Evolutionary conservation across 1,284 basidiomycete species (phyloP).

Genomic region (Omphalotus olearius): DNA sequence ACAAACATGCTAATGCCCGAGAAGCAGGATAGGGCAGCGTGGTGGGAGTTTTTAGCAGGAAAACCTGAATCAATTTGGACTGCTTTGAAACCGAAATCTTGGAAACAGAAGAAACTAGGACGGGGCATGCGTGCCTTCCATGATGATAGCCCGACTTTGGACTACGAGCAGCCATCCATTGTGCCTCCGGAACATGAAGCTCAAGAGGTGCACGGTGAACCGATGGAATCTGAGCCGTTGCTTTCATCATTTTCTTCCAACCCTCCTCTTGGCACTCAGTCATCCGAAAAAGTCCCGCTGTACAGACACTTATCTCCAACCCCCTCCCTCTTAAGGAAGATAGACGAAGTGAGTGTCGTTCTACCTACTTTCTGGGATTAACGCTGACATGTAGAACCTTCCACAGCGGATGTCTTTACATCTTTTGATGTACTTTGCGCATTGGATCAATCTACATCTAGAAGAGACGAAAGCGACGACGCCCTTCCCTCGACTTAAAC

Average conservation of each 20-base stretch:
- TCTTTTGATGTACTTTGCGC: constrained; percentile 76
- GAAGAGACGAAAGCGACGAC: constrained; percentile 28
- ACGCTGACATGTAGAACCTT: constrained; percentile 11
- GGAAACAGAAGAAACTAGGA: constrained; percentile 25
- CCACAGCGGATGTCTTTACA: constrained; percentile 64
- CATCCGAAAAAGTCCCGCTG: neutral
- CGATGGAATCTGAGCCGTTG: neutral
- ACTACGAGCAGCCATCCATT: constrained; percentile 15
- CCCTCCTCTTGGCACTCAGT: neutral
- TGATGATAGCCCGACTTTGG: constrained; percentile 20
- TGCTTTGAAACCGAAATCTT: constrained; percentile 38
- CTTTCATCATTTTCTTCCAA: neutral
- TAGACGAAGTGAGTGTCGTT: constrained; percentile 56
- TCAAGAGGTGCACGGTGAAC: neutral
- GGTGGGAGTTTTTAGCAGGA: constrained; percentile 76
- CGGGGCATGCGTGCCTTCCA: constrained; percentile 33
- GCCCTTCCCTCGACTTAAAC: constrained; percentile 43
- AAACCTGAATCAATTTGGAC: constrained; percentile 65
- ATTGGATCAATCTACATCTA: constrained; percentile 70
- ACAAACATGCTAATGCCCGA: constrained; percentile 51
- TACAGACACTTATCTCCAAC: constrained; percentile 48
- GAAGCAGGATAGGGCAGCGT: constrained; percentile 62
- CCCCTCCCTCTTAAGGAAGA: constrained; percentile 46
- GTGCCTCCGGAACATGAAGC: constrained; percentile 17
- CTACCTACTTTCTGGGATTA: constrained; percentile 12